These are phyloP conservation scores for Cladosporium oxysporum DNA, from an alignment of 2,329 filamentous ascomycete genomes.

Conservation along the genomic window DNA sequence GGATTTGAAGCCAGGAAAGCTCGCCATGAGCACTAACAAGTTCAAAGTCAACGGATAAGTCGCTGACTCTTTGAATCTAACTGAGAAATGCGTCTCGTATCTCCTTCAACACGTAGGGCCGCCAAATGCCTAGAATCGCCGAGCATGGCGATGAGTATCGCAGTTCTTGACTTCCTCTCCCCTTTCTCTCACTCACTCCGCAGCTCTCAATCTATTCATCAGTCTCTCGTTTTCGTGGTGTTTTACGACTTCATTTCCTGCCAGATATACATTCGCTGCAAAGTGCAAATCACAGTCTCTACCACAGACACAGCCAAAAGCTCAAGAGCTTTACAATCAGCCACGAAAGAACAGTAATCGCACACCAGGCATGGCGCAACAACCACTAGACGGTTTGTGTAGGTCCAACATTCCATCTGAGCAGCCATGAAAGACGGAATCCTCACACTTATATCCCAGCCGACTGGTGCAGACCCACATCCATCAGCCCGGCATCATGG, in stretches of 20 bases:
- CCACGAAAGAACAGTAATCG: background rate
- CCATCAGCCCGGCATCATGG: background rate
- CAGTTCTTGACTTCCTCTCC: background rate
- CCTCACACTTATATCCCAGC: background rate
- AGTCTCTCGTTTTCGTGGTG: background rate
- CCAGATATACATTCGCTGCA: background rate
- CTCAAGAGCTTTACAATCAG: background rate
- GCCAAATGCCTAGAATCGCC: slow-evolving; percentile 4
- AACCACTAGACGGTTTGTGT: slow-evolving; percentile 5
- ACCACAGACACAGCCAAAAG: background rate
- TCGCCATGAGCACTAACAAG: background rate
- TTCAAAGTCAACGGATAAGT: background rate
- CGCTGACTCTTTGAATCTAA: background rate
- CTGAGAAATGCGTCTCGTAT: background rate
- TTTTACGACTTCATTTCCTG: background rate
- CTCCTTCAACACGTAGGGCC: background rate
- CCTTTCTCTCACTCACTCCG: background rate
- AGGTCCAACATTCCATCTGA: background rate
- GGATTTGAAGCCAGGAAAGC: background rate
- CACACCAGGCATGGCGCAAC: slow-evolving; percentile 1
- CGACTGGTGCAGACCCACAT: slow-evolving; percentile 1
- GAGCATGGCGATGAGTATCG: background rate
- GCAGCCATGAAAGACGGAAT: background rate
- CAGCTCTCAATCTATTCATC: background rate
- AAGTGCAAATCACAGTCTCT: background rate